phyloP scores from a whole-genome alignment of 192 early-diverging fungal species.

The Umbelopsis vinacea region DNA sequence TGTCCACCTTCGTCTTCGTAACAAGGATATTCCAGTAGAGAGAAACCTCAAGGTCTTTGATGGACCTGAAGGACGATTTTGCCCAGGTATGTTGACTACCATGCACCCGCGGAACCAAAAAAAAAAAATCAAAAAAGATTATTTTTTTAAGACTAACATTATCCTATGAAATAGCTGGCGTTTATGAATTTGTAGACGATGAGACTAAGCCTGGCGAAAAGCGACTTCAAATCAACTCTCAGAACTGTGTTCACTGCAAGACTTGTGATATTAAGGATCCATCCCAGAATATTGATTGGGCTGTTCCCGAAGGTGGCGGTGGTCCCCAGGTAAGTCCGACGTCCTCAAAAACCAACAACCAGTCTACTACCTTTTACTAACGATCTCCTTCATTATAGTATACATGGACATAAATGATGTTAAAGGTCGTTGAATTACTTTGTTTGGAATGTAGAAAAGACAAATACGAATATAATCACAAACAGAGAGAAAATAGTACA shows the following conservation, averaged over 20 bases:
- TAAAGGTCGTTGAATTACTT: background rate
- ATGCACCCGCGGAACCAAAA: too few relatives aligned
- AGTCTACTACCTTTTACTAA: background rate
- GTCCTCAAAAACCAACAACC: background rate
- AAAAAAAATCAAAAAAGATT: too few relatives aligned
- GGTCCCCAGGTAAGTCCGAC: constrained; percentile 64
- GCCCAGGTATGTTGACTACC: constrained; percentile 67
- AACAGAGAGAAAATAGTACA: background rate
- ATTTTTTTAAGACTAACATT: background rate
- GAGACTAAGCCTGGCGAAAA: constrained; percentile 86
- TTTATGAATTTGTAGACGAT: constrained; percentile 97
- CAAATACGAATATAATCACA: background rate
- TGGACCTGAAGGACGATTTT: constrained; percentile 95
- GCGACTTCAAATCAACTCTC: constrained; percentile 95
- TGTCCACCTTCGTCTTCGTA: constrained; percentile 83
- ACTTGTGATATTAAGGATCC: constrained; percentile 99
- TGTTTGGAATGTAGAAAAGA: background rate
- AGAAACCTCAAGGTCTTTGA: constrained; percentile 85
- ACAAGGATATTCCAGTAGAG: constrained; percentile 78
- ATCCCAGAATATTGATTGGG: constrained; percentile 99
- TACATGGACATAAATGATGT: background rate
- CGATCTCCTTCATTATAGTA: constrained; percentile 4
- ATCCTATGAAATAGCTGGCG: constrained; percentile 67
- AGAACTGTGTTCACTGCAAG: constrained; percentile 99
- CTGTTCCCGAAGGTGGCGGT: constrained; percentile 88